Conservation (phyloP, 2,329 filamentous ascomycete species). For the Pyrenophora seminiperda region DNA sequence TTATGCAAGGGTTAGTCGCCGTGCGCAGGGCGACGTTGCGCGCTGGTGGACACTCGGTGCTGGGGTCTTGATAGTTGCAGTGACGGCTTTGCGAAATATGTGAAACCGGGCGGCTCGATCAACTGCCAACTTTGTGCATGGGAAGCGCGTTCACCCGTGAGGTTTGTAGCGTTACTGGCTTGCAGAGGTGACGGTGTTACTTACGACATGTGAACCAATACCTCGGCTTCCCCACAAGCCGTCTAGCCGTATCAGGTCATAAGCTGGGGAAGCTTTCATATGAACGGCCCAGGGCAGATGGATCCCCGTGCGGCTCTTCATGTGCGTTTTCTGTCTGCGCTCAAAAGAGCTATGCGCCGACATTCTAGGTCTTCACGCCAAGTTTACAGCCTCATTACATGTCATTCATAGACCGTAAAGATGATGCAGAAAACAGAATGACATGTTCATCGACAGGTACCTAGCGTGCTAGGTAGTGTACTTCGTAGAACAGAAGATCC, state of each 20-base stretch:
- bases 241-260: slow-evolving; percentile 8
- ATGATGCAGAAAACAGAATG: too few relatives aligned
- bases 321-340: too few relatives aligned
- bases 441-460: too few relatives aligned
- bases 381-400: too few relatives aligned
- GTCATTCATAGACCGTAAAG: too few relatives aligned
- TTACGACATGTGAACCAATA: slow-evolving; percentile 29
- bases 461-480: too few relatives aligned
- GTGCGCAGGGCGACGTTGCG: slow-evolving; percentile 7
- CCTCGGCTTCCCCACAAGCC: slow-evolving; percentile 31
- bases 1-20: not conserved
- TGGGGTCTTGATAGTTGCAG: not conserved
- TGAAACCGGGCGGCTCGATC: not conserved
- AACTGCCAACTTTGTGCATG: not conserved
- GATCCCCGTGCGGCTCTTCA: too few relatives aligned
- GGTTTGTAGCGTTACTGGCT: slow-evolving; percentile 10
- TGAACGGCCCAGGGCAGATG: slow-evolving; percentile 2
- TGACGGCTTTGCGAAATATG: not conserved
- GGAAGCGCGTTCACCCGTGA: slow-evolving; percentile 12
- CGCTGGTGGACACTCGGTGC: slow-evolving; percentile 1
- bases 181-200: slow-evolving; percentile 14
- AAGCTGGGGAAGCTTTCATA: slow-evolving; percentile 17
- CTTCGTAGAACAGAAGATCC: too few relatives aligned
- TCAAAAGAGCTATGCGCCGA: too few relatives aligned
- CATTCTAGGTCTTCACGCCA: too few relatives aligned